A percentile compares a stretch with the other conserved stretches of the same genome.
Evolutionary conservation across 73 alveolate genomes (phyloP).

Genomic region (Stentor coeruleus): DNA sequence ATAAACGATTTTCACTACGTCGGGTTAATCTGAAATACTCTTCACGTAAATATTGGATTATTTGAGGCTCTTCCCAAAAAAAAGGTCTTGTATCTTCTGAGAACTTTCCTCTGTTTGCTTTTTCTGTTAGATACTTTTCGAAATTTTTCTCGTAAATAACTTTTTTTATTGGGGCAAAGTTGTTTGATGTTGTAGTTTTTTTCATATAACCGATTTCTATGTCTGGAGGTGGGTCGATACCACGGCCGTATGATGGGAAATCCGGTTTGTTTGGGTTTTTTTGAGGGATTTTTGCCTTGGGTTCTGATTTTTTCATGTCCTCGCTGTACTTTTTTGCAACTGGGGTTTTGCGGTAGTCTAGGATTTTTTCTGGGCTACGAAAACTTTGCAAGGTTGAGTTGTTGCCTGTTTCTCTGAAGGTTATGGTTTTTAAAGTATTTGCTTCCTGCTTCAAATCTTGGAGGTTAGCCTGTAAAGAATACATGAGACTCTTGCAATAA

Average conservation of each 20-base stretch:
- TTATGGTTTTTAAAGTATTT: background rate
- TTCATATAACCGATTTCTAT: conserved; percentile 5
- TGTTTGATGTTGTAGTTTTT: background rate
- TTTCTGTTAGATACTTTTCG: background rate
- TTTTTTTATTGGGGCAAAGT: background rate
- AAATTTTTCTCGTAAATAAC: conserved; percentile 12
- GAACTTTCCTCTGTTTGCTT: background rate
- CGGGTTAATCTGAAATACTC: conserved; percentile 6
- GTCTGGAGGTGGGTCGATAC: conserved; percentile 18
- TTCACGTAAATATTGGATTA: conserved; percentile 2
- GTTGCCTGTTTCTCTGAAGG: background rate
- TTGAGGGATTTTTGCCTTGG: background rate
- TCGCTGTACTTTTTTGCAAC: background rate
- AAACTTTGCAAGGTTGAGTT: background rate
- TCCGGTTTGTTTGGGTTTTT: background rate
- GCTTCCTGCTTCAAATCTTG: background rate
- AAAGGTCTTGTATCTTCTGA: background rate
- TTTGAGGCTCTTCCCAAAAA: conserved; percentile 7
- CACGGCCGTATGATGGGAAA: conserved; percentile 12
- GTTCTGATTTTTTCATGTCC: background rate
- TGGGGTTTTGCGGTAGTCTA: background rate
- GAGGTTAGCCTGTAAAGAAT: background rate
- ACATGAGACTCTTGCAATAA: background rate
- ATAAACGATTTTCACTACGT: background rate
- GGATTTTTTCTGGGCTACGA: background rate